Evolutionary conservation across 1,139 yeast genomes (phyloP), one percentile per base, ranked within the genome.

Genomic region (Yamadazyma conglobata): DNA sequence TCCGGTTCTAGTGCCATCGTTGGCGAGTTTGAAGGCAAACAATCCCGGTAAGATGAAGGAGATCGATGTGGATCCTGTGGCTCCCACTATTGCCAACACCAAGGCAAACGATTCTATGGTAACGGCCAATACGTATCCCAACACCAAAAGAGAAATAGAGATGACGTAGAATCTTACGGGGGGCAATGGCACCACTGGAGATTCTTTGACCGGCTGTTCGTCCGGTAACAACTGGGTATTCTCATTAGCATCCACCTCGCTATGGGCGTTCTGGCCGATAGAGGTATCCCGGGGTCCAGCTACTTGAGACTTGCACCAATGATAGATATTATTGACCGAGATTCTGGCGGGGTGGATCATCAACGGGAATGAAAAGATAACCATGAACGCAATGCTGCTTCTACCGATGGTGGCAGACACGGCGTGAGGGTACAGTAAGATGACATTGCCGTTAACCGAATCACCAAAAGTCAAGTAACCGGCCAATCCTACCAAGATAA

Each of bases 291-390:
- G 22, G 17, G 9, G 18, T n/a, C n/a, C n/a, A 15, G 5, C 14
- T 21, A 16, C 17, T 17, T 25, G 24, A 4, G 32, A 26, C 9
- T 21, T 28, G 12, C 31, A 25, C 74, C 84, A 80, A 47, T 72
- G 73, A 33, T 72, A 58, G 42, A 89, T 75, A 55, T 89, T 87
- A 53, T 86, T 83, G 19, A 82, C 65, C 1, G 96, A 85, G 17
- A 86, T 79, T 35, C 98, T 67, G 28, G 95, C 85, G 1, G 98
- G 98, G 53, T 89, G 95, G 49, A 87, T 75, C 81, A 89, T 84
- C 44, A 91, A 68, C 12, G 98, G 98, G 61, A 82, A 91, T 6
- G 95, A 84, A 40, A 91, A 73, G 9, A 85, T 61, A 24, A 93
- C 94, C 82, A 91, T 78, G 24, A 84, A 63, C 1, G 85, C 93